These are phyloP conservation scores for Podospora comata DNA, from an alignment of 495 filamentous ascomycete genomes.

Conservation along the genomic window DNA sequence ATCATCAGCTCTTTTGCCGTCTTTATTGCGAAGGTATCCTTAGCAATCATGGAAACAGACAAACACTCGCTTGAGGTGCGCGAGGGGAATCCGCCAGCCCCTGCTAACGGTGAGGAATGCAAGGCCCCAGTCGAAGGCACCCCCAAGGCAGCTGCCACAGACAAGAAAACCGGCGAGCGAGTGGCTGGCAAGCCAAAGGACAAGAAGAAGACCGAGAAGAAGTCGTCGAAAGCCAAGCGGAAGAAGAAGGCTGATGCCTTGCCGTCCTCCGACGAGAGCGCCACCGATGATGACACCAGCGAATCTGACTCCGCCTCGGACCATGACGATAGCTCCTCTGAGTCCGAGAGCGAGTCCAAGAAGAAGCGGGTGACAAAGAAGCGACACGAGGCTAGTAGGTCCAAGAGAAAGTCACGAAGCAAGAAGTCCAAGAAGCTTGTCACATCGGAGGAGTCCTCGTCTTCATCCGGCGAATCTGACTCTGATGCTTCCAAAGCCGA, in stretches of 20 bases:
- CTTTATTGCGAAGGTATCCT: not conserved
- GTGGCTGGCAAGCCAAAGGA: conserved; percentile 36
- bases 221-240: conserved; percentile 33
- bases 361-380: conserved; percentile 46
- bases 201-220: conserved; percentile 40
- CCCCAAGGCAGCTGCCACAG: conserved; percentile 21
- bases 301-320: conserved; percentile 31
- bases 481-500: conserved; percentile 26
- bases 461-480: conserved; percentile 27
- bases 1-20: too few species aligned
- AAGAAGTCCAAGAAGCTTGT: conserved; percentile 28
- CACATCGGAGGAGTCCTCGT: conserved; percentile 12
- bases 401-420: conserved; percentile 39
- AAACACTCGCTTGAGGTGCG: conserved; percentile 25
- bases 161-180: conserved; percentile 26
- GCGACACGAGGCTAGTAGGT: conserved; percentile 34
- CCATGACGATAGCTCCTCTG: conserved; percentile 28
- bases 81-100: conserved; percentile 20
- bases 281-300: conserved; percentile 33
- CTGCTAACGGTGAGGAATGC: conserved; percentile 26
- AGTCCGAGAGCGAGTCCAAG: conserved; percentile 32
- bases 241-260: conserved; percentile 42
- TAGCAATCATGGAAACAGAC: conserved; percentile 22
- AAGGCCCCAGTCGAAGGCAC: conserved; percentile 26
- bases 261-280: conserved; percentile 27